phyloP scores from a whole-genome alignment of 495 filamentous ascomycete genomes.

The Xylaria scruposa region DNA sequence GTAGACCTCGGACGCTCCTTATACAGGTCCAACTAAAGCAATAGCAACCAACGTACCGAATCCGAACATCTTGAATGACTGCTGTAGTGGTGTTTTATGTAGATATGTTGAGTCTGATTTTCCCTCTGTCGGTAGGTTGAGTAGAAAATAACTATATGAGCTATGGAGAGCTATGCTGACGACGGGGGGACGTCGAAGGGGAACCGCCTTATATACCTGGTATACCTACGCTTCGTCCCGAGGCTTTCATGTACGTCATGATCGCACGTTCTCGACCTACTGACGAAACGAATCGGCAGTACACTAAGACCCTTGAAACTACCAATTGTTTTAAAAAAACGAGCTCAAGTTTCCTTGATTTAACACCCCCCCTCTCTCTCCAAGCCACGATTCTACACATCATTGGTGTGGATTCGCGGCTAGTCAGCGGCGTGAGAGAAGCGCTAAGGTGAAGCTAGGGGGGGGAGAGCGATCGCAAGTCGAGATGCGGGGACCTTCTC shows the following conservation, averaged over 20 bases:
- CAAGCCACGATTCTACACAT: background rate
- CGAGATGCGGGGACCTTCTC: background rate
- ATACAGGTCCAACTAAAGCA: background rate
- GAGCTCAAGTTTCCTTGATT: background rate
- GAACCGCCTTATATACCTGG: conserved; percentile 1
- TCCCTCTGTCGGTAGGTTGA: background rate
- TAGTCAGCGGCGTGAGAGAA: background rate
- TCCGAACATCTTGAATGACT: conserved; percentile 46
- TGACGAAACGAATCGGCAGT: background rate
- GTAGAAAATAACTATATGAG: background rate
- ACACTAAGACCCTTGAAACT: conserved; percentile 1
- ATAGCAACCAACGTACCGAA: conserved; percentile 42
- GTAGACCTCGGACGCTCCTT: background rate
- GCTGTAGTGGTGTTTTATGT: background rate
- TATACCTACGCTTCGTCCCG: background rate
- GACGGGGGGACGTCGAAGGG: background rate
- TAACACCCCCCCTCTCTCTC: background rate
- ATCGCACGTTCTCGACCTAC: background rate
- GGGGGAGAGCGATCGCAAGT: background rate
- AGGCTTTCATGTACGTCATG: conserved; percentile 10
- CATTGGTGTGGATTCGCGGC: conserved; percentile 7
- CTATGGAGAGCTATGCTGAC: background rate
- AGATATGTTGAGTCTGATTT: background rate
- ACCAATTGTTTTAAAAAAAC: background rate
- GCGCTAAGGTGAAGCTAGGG: conserved; percentile 6